Percentiles rank a stretch among this genome's conserved stretches.
These are phyloP conservation scores for Daldinia decipiens DNA, from an alignment of 495 filamentous ascomycete species.

Conservation along the genomic window DNA sequence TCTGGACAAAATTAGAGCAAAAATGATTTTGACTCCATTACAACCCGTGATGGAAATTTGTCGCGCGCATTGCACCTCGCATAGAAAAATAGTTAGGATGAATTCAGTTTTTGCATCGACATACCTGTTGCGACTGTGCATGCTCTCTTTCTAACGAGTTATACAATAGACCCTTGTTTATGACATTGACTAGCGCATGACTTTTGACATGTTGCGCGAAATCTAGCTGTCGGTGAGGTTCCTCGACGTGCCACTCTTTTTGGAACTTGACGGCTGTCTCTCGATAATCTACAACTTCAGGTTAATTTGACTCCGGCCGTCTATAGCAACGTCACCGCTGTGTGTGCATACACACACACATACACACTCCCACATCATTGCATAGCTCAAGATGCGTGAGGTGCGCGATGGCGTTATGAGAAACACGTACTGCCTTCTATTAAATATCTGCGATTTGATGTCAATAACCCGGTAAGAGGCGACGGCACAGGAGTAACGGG, in stretches of 20 bases:
- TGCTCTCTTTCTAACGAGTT: constrained; percentile 71
- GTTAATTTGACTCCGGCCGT: constrained; percentile 47
- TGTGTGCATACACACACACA: neutral
- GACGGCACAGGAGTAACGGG: constrained; percentile 25
- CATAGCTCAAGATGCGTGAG: constrained; percentile 13
- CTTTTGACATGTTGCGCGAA: constrained; percentile 80
- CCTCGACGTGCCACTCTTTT: constrained; percentile 77
- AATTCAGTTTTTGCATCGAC: constrained; percentile 43
- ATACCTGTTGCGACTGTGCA: constrained; percentile 65
- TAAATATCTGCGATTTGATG: constrained; percentile 73
- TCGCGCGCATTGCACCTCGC: constrained; percentile 44
- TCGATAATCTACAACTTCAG: constrained; percentile 64
- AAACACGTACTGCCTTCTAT: constrained; percentile 83
- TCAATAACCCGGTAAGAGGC: constrained; percentile 47
- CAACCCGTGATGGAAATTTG: constrained; percentile 39
- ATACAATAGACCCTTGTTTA: constrained; percentile 82
- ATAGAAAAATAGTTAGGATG: constrained; percentile 25
- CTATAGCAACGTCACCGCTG: constrained; percentile 35
- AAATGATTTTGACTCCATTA: constrained; percentile 41
- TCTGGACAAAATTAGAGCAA: constrained; percentile 42
- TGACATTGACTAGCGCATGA: constrained; percentile 76
- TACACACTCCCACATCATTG: constrained; percentile 15
- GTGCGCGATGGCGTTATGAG: constrained; percentile 21
- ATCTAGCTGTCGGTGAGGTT: constrained; percentile 75
- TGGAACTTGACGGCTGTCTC: constrained; percentile 83